Conservation (phyloP, 179 eudicot genomes). For the Kewa caespitosa region DNA sequence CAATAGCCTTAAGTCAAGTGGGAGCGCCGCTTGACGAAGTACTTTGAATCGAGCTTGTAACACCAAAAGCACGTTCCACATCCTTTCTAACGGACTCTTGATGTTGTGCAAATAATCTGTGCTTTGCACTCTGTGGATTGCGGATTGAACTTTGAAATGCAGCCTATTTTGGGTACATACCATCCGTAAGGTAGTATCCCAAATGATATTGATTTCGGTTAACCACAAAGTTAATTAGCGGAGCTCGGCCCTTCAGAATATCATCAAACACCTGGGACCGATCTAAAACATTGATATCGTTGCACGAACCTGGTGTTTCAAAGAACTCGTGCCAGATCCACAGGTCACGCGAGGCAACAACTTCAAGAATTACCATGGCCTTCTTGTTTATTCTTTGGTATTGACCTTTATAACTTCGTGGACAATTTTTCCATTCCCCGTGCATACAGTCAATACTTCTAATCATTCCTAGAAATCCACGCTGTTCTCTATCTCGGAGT, state of each 20-base stretch:
- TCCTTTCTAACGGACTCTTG: background rate
- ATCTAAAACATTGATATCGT: background rate
- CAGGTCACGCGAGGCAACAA: background rate
- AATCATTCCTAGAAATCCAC: background rate
- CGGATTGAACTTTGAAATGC: background rate
- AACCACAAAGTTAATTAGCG: background rate
- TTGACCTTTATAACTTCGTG: background rate
- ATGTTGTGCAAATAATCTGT: no score
- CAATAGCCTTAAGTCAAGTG: background rate
- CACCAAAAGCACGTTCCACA: background rate
- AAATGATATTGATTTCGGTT: background rate
- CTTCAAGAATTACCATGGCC: background rate
- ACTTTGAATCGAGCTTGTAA: background rate
- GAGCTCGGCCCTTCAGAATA: background rate
- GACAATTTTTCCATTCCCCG: background rate
- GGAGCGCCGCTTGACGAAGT: background rate
- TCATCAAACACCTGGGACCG: background rate
- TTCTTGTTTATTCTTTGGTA: background rate
- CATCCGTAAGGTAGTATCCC: background rate
- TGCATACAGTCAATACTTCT: background rate
- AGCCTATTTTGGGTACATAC: background rate
- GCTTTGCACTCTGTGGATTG: background rate
- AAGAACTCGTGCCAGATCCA: background rate
- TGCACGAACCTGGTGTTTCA: background rate
- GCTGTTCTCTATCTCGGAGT: background rate